Conservation (phyloP, 106 monocot genomes). For the Cymbidium sinense region DNA sequence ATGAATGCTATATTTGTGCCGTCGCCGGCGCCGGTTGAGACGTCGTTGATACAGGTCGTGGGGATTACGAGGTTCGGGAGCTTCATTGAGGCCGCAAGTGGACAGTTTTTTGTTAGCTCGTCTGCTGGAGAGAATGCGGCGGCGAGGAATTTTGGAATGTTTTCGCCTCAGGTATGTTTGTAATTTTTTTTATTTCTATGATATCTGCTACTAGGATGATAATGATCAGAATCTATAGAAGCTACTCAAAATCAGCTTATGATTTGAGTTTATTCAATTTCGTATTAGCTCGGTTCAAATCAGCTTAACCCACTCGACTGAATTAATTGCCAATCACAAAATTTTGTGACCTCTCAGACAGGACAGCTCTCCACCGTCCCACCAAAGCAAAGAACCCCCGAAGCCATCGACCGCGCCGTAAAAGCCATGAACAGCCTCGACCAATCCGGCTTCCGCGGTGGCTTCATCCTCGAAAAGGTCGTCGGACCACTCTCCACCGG, state of each 20-base stretch:
- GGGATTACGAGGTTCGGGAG: conserved; percentile 55
- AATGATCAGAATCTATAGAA: too few relatives aligned
- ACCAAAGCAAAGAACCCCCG: conserved; percentile 61
- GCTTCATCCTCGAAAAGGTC: conserved; percentile 83
- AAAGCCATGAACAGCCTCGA: conserved; percentile 24
- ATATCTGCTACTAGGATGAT: too few relatives aligned
- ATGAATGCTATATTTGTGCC: conserved; percentile 80
- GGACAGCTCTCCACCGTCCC: conserved; percentile 54
- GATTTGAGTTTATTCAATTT: too few relatives aligned
- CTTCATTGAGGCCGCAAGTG: conserved; percentile 78
- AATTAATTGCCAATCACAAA: neutral
- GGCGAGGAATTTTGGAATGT: conserved; percentile 41
- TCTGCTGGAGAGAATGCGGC: neutral
- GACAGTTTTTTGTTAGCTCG: conserved; percentile 33
- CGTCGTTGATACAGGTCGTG: conserved; percentile 65
- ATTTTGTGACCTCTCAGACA: conserved; percentile 18
- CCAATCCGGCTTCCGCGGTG: conserved; percentile 34
- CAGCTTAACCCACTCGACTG: too few relatives aligned
- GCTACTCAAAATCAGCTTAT: too few relatives aligned
- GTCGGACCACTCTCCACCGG: conserved; percentile 67
- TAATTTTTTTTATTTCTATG: too few relatives aligned
- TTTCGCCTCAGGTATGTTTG: conserved; percentile 46
- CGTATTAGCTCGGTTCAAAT: too few relatives aligned
- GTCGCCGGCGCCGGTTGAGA: conserved; percentile 49
- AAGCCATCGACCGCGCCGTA: conserved; percentile 35